phyloP scores from a whole-genome alignment of 2,329 filamentous ascomycete genomes.

The Aspergillus chevalieri region DNA sequence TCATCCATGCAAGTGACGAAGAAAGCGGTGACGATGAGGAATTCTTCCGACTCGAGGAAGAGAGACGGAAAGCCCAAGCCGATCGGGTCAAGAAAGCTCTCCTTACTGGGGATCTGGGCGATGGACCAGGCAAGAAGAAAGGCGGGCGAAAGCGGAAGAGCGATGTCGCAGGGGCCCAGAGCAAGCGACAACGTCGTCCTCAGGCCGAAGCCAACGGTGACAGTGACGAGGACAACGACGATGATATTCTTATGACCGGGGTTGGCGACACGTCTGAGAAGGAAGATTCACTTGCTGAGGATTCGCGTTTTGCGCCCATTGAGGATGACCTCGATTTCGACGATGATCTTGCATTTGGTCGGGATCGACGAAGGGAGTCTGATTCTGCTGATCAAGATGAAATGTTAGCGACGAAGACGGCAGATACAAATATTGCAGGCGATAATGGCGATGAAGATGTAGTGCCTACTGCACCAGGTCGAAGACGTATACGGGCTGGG shows the following conservation, averaged over 20 bases:
- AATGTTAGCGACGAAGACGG: conserved; percentile 4
- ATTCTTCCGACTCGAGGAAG: conserved; percentile 74
- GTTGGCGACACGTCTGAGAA: conserved; percentile 7
- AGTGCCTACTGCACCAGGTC: conserved; percentile 21
- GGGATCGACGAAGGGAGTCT: conserved; percentile 16
- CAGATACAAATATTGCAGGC: conserved; percentile 6
- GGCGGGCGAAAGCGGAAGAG: conserved; percentile 25
- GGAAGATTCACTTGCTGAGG: conserved; percentile 12
- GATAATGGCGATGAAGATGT: conserved; percentile 27
- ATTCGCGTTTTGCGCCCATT: conserved; percentile 20
- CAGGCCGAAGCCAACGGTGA: conserved; percentile 12
- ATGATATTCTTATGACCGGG: conserved; percentile 28
- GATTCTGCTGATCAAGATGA: conserved; percentile 1
- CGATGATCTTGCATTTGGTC: conserved; percentile 28
- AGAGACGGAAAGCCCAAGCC: conserved; percentile 53
- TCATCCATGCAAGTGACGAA: conserved; percentile 78
- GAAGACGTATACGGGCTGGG: conserved; percentile 32
- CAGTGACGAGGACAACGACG: conserved; percentile 21
- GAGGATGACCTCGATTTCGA: conserved; percentile 30
- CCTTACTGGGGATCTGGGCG: conserved; percentile 30
- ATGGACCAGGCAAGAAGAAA: conserved; percentile 22
- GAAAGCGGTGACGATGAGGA: conserved; percentile 69
- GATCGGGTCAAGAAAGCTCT: conserved; percentile 46
- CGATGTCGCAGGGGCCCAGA: conserved; percentile 14
- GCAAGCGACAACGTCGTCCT: conserved; percentile 26